A percentile compares a stretch with the other conserved stretches of the same genome.
These are phyloP conservation scores for Citrullus amarus DNA, from an alignment of 306 rosid species.

Conservation along the genomic window DNA sequence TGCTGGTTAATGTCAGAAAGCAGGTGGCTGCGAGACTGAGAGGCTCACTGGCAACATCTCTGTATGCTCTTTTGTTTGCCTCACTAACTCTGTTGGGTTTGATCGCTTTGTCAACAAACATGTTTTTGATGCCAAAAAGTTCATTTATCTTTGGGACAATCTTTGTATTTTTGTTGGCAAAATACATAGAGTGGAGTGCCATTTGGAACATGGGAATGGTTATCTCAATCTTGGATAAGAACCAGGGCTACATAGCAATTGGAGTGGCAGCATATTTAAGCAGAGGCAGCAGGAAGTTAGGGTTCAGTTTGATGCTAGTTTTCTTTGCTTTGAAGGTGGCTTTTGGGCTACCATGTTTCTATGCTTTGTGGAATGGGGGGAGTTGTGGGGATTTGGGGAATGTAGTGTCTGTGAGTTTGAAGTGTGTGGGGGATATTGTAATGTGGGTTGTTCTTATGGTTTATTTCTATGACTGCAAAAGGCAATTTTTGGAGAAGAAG, in stretches of 20 bases:
- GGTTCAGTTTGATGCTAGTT: constrained; percentile 32
- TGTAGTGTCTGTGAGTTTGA: constrained; percentile 21
- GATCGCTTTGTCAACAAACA: constrained; percentile 8
- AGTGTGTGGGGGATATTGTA: constrained; percentile 29
- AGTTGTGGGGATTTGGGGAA: constrained; percentile 22
- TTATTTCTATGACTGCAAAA: constrained; percentile 46
- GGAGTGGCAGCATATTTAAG: constrained; percentile 26
- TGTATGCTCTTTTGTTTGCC: constrained; percentile 17
- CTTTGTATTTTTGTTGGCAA: constrained; percentile 13
- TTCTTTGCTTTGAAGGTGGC: constrained; percentile 34
- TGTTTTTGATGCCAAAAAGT: constrained; percentile 4
- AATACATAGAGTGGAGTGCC: constrained; percentile 41
- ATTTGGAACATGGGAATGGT: constrained; percentile 48
- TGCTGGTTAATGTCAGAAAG: constrained; percentile 20
- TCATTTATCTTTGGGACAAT: constrained; percentile 2
- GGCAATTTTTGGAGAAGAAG: constrained; percentile 33
- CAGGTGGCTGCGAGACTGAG: constrained; percentile 7
- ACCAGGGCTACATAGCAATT: constrained; percentile 29
- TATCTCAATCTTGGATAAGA: constrained; percentile 38
- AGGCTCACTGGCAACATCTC: constrained; percentile 29
- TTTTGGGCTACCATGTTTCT: constrained; percentile 30
- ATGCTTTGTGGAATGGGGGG: constrained; percentile 23
- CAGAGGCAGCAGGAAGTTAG: constrained; percentile 27
- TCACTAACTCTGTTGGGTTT: constrained; percentile 18
- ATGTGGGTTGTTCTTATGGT: constrained; percentile 44